Evolutionary conservation across 306 rosid species (phyloP).

Genomic region (Chamaecrista fasciculata): DNA sequence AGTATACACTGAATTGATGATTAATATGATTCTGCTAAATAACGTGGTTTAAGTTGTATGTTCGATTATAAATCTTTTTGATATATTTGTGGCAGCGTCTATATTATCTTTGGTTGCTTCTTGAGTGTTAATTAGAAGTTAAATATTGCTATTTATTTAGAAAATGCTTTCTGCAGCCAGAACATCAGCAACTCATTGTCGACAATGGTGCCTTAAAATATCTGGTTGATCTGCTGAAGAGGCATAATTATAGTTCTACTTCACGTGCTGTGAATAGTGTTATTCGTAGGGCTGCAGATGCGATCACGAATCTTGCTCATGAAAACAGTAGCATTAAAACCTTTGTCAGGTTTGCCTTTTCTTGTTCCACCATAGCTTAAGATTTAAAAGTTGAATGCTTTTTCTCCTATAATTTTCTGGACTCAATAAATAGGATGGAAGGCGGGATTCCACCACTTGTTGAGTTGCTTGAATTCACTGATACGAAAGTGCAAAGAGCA

Average conservation of each 20-base stretch:
- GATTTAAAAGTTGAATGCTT: conserved; percentile 1
- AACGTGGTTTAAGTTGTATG: neutral
- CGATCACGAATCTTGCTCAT: conserved; percentile 87
- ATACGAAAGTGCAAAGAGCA: conserved; percentile 89
- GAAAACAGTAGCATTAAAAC: conserved; percentile 85
- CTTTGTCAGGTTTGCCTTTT: conserved; percentile 66
- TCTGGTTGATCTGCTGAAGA: conserved; percentile 73
- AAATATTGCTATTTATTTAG: conserved; percentile 11
- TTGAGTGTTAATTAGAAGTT: neutral
- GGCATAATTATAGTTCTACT: conserved; percentile 46
- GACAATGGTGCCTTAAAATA: conserved; percentile 71
- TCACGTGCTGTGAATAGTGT: conserved; percentile 78
- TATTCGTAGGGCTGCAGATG: conserved; percentile 92
- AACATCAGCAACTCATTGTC: conserved; percentile 85
- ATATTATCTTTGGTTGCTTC: neutral
- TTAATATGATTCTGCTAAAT: conserved; percentile 11
- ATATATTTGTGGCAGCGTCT: neutral
- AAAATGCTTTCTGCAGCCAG: conserved; percentile 65
- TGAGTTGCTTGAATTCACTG: conserved; percentile 77
- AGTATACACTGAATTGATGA: conserved; percentile 3
- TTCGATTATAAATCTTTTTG: neutral
- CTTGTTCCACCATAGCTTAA: neutral
- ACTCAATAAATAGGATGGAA: conserved; percentile 57
- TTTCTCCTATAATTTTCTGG: conserved; percentile 23
- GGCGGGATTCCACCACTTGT: conserved; percentile 94